Base-by-base conservation (phyloP, 352 stramenopile species). In the Phytophthora tubulina region DNA sequence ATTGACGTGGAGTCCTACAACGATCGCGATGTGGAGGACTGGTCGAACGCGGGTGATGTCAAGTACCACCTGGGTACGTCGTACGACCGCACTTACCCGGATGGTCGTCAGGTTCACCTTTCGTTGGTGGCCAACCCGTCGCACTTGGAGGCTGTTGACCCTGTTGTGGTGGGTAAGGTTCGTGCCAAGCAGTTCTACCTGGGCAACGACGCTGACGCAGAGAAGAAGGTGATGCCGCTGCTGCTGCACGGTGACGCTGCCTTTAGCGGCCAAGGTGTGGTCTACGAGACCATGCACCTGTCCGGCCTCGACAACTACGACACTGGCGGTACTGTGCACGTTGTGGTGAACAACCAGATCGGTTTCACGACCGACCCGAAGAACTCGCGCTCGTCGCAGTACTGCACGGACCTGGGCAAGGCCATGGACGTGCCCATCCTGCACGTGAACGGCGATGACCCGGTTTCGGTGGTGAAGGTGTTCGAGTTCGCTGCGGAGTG, bases 51-150 rank as follows among this genome's bases (percentile, higher is more conserved):
- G 14, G 96, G 97, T 15, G 97, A 99, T 85, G 97, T 99, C 69
- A 99, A 99, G 90, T 99, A 99, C 79, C 97, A 99, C 79, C 75
- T 99, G 39, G 97, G 97, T 72, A 99, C 97, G 63, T 98, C 94
- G 54, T 99, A 98, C 85, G 91, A 99, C 73, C 90, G 97, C 55
- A 91, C 90, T 45, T 99, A 99, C 77, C 96, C 96, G 8, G 96
- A 99, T 80, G 97, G 96, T 54, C 81, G 93, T 49, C 84, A 90
- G 42, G 96, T 99, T 42, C 94, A 99, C 71, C 78, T 99, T 59
- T 98, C 89, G 75, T 87, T 99, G 32, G 89, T 99, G 36, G 96
- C 97, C 30, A 99, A 99, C 82, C 97, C 97, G 17, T 99, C 93
- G 33, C 97, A 99, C 77, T 86, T 99, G 44, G 97, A 99, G 78